These are phyloP conservation scores for Melampsora larici-populina DNA, from an alignment of 1,284 basidiomycete genomes.

Conservation along the genomic window DNA sequence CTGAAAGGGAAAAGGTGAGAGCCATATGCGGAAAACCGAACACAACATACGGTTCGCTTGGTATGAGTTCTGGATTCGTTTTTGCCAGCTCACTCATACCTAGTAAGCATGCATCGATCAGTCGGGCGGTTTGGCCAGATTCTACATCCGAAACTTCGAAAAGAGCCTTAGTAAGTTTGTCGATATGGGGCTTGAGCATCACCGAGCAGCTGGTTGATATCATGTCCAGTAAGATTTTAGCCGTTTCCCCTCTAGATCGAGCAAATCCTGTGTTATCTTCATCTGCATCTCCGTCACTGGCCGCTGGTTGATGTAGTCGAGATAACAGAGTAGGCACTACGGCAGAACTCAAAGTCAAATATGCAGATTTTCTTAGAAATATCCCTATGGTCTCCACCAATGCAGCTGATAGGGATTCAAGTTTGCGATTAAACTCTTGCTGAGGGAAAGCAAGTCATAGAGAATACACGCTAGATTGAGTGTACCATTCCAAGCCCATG, in stretches of 20 bases:
- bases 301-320: constrained; percentile 61
- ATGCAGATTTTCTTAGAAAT: constrained; percentile 69
- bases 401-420: constrained; percentile 67
- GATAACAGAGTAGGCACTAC: constrained; percentile 72
- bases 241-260: constrained; percentile 47
- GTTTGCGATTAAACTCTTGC: constrained; percentile 71
- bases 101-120: constrained; percentile 70
- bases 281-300: constrained; percentile 44
- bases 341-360: constrained; percentile 76
- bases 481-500: constrained; percentile 5
- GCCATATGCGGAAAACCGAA: constrained; percentile 5
- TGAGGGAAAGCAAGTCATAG: constrained; percentile 51
- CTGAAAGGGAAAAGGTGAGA: constrained; percentile 13
- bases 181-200: constrained; percentile 70
- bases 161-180: constrained; percentile 69
- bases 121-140: constrained; percentile 57
- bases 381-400: constrained; percentile 67
- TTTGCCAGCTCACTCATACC: constrained; percentile 68
- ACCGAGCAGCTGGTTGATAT: constrained; percentile 75
- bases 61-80: constrained; percentile 61
- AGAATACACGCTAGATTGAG: constrained; percentile 29
- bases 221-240: constrained; percentile 56
- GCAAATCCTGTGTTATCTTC: constrained; percentile 27
- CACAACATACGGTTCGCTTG: constrained; percentile 65
- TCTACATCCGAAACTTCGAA: constrained; percentile 58